Conservation (phyloP, 169 alveolate genomes). For the Eimeria falciformis region DNA sequence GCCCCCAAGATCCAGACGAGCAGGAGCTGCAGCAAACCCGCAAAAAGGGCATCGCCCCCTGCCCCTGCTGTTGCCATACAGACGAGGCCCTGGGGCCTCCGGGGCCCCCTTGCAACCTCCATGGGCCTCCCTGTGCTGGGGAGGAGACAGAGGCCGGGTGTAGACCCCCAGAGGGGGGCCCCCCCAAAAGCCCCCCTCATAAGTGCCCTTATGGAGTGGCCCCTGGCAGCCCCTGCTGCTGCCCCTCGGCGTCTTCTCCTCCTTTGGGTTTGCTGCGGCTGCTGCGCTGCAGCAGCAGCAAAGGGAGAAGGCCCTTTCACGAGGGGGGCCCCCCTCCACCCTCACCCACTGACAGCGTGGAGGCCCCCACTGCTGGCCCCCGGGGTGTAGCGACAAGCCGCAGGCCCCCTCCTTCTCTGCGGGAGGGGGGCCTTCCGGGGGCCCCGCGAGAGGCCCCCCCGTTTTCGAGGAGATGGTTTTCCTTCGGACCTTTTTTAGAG, state of each 20-base stretch:
- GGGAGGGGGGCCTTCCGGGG: constrained; percentile 5
- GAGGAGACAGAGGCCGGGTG: too few relatives aligned
- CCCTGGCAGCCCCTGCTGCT: not conserved
- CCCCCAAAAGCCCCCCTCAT: not conserved
- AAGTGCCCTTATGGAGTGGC: not conserved
- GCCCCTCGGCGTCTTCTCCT: not conserved
- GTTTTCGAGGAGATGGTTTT: constrained; percentile 21
- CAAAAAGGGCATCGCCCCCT: constrained; percentile 47
- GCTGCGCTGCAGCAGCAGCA: constrained; percentile 3
- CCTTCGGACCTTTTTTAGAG: constrained; percentile 47
- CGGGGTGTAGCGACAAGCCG: too few relatives aligned
- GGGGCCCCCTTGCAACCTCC: too few relatives aligned
- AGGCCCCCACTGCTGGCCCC: too few relatives aligned
- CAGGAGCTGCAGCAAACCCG: constrained; percentile 39
- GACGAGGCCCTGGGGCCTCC: not conserved
- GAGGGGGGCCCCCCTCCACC: not conserved
- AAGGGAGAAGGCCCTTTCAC: not conserved
- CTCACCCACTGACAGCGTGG: not conserved
- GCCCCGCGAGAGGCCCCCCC: too few relatives aligned
- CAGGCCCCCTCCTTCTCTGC: not conserved
- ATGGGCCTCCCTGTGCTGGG: too few relatives aligned
- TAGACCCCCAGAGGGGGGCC: not conserved
- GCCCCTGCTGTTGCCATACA: constrained; percentile 47
- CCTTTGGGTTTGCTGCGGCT: not conserved
- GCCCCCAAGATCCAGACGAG: constrained; percentile 9